These are phyloP conservation scores for Backusella westeae DNA, from an alignment of 192 early-diverging fungal species.

Conservation along the genomic window DNA sequence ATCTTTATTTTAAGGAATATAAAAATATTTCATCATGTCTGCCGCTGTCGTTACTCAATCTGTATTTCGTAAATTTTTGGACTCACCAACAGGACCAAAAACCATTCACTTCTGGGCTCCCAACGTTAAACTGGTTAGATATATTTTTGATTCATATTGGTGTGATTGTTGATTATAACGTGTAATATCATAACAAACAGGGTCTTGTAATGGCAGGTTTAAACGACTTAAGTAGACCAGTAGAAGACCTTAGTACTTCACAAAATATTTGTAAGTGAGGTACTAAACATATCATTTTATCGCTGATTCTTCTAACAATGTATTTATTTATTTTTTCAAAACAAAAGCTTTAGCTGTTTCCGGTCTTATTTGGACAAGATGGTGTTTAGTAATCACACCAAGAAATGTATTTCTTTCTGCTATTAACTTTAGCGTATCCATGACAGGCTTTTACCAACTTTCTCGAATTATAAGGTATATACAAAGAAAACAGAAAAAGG, in stretches of 20 bases:
- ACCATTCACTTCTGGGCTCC: conserved; percentile 99
- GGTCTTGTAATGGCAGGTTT: conserved; percentile 92
- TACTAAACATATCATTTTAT: background rate
- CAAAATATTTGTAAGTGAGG: conserved; percentile 67
- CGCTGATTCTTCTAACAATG: background rate
- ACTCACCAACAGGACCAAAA: conserved; percentile 81
- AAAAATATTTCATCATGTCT: background rate
- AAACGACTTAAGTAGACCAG: conserved; percentile 82
- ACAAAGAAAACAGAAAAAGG: background rate
- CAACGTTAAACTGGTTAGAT: conserved; percentile 75
- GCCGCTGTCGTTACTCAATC: conserved; percentile 44
- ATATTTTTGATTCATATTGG: background rate
- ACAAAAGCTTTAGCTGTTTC: conserved; percentile 82
- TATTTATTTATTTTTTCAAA: background rate
- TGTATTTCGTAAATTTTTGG: conserved; percentile 71
- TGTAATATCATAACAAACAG: conserved; percentile 41
- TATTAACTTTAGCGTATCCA: conserved; percentile 93
- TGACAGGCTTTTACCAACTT: conserved; percentile 86
- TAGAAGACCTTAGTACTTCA: conserved; percentile 80
- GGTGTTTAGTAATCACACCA: conserved; percentile 90
- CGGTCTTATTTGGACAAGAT: conserved; percentile 95
- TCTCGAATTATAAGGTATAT: conserved; percentile 71
- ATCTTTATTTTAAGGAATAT: background rate
- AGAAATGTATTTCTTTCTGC: conserved; percentile 85
- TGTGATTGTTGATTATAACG: background rate